A percentile compares a stretch with the other conserved stretches of the same genome.
Evolutionary conservation across 345 rosid species (phyloP).

Genomic region (Geranium rotundifolium): DNA sequence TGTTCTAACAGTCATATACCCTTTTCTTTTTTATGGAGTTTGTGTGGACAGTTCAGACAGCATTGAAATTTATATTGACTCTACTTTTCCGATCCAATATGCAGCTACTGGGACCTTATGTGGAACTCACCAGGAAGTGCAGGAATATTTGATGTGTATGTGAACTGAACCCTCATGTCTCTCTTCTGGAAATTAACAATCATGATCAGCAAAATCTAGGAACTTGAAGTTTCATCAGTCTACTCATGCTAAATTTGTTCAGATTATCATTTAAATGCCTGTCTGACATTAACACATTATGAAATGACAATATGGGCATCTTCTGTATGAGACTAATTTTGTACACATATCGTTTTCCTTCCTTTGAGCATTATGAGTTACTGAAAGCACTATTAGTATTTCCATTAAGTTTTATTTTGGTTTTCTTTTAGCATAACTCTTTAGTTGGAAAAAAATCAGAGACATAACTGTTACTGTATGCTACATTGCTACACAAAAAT

Average conservation of each 20-base stretch:
- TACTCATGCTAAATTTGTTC: background rate
- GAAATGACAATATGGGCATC: background rate
- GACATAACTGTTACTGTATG: background rate
- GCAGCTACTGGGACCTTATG: constrained; percentile 75
- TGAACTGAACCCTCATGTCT: background rate
- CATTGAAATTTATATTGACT: constrained; percentile 1
- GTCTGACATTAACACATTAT: background rate
- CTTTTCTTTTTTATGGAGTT: no score
- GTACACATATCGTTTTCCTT: background rate
- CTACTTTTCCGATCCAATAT: constrained; percentile 7
- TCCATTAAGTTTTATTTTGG: no score
- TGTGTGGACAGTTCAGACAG: background rate
- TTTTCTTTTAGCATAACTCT: no score
- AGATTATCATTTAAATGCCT: no score
- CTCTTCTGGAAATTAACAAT: background rate
- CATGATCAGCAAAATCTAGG: background rate
- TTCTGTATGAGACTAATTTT: background rate
- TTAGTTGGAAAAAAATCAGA: no score
- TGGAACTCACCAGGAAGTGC: constrained; percentile 70
- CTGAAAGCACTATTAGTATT: background rate
- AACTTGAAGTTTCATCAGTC: background rate
- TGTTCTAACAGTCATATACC: no score
- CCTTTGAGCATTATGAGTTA: background rate
- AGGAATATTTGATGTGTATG: constrained; percentile 90
- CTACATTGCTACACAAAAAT: background rate